phyloP scores from a whole-genome alignment of 768 basidiomycete species.

The Clitopilus passeckerianus region DNA sequence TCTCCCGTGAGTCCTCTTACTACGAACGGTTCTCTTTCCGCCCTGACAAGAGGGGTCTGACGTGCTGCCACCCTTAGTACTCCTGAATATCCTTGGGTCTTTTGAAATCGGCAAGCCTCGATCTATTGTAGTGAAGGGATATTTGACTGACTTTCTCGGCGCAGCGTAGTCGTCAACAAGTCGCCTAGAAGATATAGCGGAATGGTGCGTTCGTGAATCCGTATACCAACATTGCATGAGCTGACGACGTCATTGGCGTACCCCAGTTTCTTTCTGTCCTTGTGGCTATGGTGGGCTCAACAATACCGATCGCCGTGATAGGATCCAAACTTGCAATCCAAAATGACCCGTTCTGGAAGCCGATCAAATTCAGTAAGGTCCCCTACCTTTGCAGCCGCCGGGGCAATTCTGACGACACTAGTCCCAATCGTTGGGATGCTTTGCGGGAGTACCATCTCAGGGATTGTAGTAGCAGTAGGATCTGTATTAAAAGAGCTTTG shows the following conservation, averaged over 20 bases:
- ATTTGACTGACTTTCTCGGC: background rate
- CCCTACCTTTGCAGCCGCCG: background rate
- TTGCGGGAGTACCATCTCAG: conserved; percentile 73
- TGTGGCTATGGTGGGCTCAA: conserved; percentile 66
- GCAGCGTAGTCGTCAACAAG: conserved; percentile 64
- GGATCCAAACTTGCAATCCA: conserved; percentile 76
- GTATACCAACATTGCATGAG: background rate
- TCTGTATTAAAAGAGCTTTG: conserved; percentile 73
- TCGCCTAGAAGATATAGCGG: conserved; percentile 63
- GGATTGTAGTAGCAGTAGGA: conserved; percentile 65
- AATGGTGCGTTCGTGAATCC: conserved; percentile 47
- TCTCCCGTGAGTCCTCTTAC: conserved; percentile 52
- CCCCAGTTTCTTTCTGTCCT: conserved; percentile 62
- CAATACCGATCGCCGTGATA: conserved; percentile 74
- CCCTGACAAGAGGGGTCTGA: background rate
- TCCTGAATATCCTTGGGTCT: conserved; percentile 75
- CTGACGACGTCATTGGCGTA: background rate
- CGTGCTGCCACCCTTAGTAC: conserved; percentile 29
- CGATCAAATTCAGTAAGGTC: conserved; percentile 69
- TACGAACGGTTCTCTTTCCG: too few relatives aligned
- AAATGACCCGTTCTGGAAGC: conserved; percentile 76
- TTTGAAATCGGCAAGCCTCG: conserved; percentile 60
- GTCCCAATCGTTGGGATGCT: conserved; percentile 87
- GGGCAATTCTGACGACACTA: conserved; percentile 17
- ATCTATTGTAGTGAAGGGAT: background rate